Conservation (phyloP, 768 basidiomycete genomes). For the Boletus fagicola region DNA sequence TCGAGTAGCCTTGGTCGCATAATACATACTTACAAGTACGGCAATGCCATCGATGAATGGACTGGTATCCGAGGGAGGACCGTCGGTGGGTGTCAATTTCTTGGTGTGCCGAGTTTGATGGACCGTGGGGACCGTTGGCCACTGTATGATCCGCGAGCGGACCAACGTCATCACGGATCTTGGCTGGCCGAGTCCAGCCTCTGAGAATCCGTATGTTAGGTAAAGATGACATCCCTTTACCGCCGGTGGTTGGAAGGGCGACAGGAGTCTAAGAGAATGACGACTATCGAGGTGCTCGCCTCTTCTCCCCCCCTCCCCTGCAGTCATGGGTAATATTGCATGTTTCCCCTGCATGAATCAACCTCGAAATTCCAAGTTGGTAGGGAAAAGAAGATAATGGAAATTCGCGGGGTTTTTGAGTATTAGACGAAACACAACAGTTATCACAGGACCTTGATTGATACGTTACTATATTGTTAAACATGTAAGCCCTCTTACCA, state of each 20-base stretch:
- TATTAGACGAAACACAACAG: not conserved
- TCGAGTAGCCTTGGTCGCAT: not conserved
- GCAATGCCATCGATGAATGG: not conserved
- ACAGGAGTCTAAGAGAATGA: not conserved
- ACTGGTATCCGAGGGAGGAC: not conserved
- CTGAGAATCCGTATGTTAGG: not conserved
- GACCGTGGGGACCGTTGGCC: not conserved
- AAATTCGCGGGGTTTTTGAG: constrained; percentile 3
- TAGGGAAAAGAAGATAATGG: not conserved
- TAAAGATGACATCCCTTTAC: not conserved
- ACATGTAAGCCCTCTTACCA: too few relatives aligned
- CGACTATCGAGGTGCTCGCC: not conserved
- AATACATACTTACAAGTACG: too few relatives aligned
- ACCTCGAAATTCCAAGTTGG: not conserved
- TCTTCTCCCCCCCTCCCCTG: not conserved
- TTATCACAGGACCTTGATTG: constrained; percentile 2
- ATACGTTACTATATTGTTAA: not conserved
- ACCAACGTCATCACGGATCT: not conserved
- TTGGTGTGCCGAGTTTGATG: not conserved
- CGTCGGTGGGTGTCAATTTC: not conserved
- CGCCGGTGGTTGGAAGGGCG: not conserved
- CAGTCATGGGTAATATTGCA: not conserved
- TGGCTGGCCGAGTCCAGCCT: not conserved
- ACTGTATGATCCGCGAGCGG: not conserved
- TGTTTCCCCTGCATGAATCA: not conserved